Base-by-base conservation (phyloP, 1,284 basidiomycete species). In the Sanghuangporus weigelae region DNA sequence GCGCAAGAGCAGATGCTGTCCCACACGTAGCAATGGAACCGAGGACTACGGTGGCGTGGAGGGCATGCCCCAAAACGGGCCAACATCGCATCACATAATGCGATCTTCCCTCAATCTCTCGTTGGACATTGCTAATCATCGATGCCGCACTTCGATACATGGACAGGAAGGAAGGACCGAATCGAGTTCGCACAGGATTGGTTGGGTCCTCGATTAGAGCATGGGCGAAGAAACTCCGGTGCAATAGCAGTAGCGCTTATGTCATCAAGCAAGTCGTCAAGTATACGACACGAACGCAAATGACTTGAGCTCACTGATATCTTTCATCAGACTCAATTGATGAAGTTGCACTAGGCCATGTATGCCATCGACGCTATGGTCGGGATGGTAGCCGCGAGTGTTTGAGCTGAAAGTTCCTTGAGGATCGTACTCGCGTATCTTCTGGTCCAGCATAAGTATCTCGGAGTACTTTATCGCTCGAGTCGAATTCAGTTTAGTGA, bases 111-210 rank as follows among this genome's bases (percentile, higher is more conserved):
- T 65, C 63, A 26, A 50, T 57, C n/a, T 63, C 40, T 16, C 19
- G 36, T 7, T 39, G 49, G 8, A 57, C 14, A 19, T 53, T 35
- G 3, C 39, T 38, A 4, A 68, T n/a, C 55, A 67, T 44, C 21
- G 51, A 31, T 14, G 59, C 54, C 12, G 68, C 67, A 23, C 62
- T 68, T 6, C 59, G 67, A 42, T 65, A 67, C 49, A 65, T 59
- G 26, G 67, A 66, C 19, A 69, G 40, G 31, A 67, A 67, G 4
- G 68, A 69, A 14, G 68, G 67, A 14, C 57, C 68, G 55, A 67
- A 69, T 16, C 57, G 48, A 31, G 65, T 65, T 19, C 57, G 57
- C 38, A 67, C 57, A 2, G 68, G 68, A 62, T 69, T 65, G 1
- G 60, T 57, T 11, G 68, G 67, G 31, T 59, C 53, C 38, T 65